Conservation (phyloP, 2,329 filamentous ascomycete species). For the Aspergillus costaricaensis region DNA sequence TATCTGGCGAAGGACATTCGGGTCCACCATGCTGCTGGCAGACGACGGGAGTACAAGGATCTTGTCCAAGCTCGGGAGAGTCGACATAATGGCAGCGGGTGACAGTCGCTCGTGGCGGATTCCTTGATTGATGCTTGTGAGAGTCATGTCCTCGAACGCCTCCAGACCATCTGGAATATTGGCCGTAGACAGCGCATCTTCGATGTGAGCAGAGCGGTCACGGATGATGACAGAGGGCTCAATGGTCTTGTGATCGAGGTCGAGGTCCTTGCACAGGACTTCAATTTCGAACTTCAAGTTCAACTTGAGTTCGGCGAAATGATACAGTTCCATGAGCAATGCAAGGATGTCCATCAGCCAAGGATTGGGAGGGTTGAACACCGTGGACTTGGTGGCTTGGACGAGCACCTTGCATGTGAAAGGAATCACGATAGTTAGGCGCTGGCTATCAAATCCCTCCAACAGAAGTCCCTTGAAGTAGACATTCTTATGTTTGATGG, state of each 20-base stretch:
- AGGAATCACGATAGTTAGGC: conserved; percentile 87
- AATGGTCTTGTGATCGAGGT: conserved; percentile 88
- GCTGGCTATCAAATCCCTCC: conserved; percentile 89
- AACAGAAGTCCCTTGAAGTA: conserved; percentile 95
- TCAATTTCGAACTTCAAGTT: conserved; percentile 99
- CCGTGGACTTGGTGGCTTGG: conserved; percentile 78
- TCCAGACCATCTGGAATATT: conserved; percentile 71
- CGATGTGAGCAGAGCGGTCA: conserved; percentile 68
- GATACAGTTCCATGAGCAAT: conserved; percentile 88
- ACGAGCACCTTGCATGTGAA: conserved; percentile 96
- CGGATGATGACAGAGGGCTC: conserved; percentile 85
- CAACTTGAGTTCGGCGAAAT: conserved; percentile 88
- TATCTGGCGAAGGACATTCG: conserved; percentile 68
- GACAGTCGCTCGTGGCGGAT: conserved; percentile 73
- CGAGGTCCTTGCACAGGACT: conserved; percentile 89
- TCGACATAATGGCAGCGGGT: conserved; percentile 73
- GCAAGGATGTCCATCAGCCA: conserved; percentile 97
- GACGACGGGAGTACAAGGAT: conserved; percentile 77
- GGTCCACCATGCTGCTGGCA: conserved; percentile 74
- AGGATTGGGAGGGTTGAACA: conserved; percentile 93
- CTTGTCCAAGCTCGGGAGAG: conserved; percentile 79
- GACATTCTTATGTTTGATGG: conserved; percentile 94
- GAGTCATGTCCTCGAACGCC: conserved; percentile 76
- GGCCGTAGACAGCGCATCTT: conserved; percentile 54
- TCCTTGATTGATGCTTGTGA: conserved; percentile 71